Conservation (phyloP, 495 filamentous ascomycete species). For the Aspergillus biplanus region DNA sequence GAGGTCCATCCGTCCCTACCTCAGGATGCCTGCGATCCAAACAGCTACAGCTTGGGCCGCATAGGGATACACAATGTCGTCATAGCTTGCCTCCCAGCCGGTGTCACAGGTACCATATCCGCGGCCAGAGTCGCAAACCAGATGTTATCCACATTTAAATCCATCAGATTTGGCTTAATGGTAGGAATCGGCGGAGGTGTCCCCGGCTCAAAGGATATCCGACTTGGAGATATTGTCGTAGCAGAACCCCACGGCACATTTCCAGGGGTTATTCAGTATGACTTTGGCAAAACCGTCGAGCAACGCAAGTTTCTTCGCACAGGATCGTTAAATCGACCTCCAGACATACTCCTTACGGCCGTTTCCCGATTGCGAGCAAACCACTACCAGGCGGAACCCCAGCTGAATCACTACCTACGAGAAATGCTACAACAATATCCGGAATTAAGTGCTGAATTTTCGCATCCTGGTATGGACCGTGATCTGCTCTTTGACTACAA, state of each 20-base stretch:
- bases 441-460: conserved; percentile 19
- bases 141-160: conserved; percentile 36
- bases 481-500: conserved; percentile 28
- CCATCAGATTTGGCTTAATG: conserved; percentile 40
- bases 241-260: conserved; percentile 16
- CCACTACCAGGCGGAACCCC: conserved; percentile 5
- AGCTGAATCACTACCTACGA: conserved; percentile 13
- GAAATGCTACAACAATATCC: conserved; percentile 22
- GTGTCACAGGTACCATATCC: conserved; percentile 34
- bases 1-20: conserved; percentile 33
- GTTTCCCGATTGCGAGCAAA: conserved; percentile 12
- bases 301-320: conserved; percentile 25
- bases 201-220: conserved; percentile 27
- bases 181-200: conserved; percentile 50
- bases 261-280: conserved; percentile 28
- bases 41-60: conserved; percentile 31
- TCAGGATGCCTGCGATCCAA: conserved; percentile 24
- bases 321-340: conserved; percentile 30
- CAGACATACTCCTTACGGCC: conserved; percentile 17
- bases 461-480: conserved; percentile 15
- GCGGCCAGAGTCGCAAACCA: conserved; percentile 36
- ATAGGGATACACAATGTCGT: conserved; percentile 38
- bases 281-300: conserved; percentile 21
- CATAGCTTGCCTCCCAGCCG: conserved; percentile 37
- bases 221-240: conserved; percentile 37